Evolutionary conservation across 2,329 filamentous ascomycete species (phyloP), one percentile per base, ranked within the genome.

Genomic region (Sporothrix brunneoviolacea): DNA sequence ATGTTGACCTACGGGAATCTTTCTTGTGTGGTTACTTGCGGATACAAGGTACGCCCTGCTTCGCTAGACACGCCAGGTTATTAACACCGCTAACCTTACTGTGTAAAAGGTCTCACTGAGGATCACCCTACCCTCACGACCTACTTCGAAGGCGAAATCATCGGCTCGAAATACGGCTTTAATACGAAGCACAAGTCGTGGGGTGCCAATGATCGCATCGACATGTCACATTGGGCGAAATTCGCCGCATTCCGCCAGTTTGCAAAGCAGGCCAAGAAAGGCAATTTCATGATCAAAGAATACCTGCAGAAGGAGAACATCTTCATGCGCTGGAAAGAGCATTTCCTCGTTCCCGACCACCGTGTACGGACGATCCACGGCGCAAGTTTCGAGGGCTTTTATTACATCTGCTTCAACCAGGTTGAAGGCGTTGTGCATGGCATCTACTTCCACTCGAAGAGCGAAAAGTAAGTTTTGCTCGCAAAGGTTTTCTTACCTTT

Each of bases 301-400:
- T 80, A 85, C 59, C 79, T 82, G 42, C 86, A 94, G 63, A 77
- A 83, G 56, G 91, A 96, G 59, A 84, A 94, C 65, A 84, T 98
- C 28, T 98, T 96, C 63, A 98, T 98, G 93, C 83, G 93, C 54
- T 98, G 93, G 93, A 98, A 98, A 68, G 93, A 98, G 64, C 90
- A 95, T 61, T 98, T 98, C 62, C 74, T 98, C 1, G 93, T 98
- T 1, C 93, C 93, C 2, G 91, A 98, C 62, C 93, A 98, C 65
- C 81, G 88, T 15, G 90, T 97, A 18, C 80, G 85, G 54, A 94
- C 88, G 10, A 95, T 98, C 55, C 87, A 83, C 30, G 93, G 93
- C 16, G 93, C 93, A 8, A 97, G 91, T 63, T 98, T 97, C 54
- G 93, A 98, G 64, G 93, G 93, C 0, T 98, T 98, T 65, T 98